These are phyloP conservation scores for Dujonia santamariae DNA, from an alignment of 1,139 yeast species.

Conservation along the genomic window DNA sequence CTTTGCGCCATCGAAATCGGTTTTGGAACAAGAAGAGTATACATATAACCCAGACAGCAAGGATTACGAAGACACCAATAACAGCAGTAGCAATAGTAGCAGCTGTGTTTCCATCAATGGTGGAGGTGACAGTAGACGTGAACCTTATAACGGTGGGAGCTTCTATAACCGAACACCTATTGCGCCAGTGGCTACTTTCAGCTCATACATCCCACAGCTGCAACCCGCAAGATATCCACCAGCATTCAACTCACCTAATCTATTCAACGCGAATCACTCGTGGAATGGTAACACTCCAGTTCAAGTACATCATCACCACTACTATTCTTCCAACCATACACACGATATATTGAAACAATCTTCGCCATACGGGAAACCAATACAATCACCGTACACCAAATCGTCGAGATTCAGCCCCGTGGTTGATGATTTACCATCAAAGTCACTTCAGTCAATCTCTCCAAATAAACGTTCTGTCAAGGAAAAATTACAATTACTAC, in stretches of 20 bases:
- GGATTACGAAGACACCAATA: constrained; percentile 16
- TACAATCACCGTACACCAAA: too few relatives aligned
- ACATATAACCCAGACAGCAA: constrained; percentile 17
- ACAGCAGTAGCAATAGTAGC: neutral
- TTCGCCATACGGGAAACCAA: too few relatives aligned
- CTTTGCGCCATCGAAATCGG: constrained; percentile 1
- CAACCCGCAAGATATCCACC: constrained; percentile 3
- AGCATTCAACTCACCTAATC: constrained; percentile 4
- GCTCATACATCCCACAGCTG: constrained; percentile 1
- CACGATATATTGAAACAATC: neutral
- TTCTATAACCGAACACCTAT: neutral
- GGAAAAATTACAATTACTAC: too few relatives aligned
- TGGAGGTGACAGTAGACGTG: constrained; percentile 4
- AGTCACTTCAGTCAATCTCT: too few relatives aligned
- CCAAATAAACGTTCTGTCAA: too few relatives aligned
- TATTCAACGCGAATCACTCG: neutral
- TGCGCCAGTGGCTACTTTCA: neutral
- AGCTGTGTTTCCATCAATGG: neutral
- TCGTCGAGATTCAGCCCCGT: too few relatives aligned
- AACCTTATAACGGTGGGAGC: neutral
- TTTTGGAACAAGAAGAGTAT: constrained; percentile 4
- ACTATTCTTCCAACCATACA: constrained; percentile 20
- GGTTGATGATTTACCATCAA: too few relatives aligned
- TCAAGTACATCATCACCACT: constrained; percentile 46
- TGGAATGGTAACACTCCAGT: constrained; percentile 15